Conservation (phyloP, 2,329 filamentous ascomycete genomes). For the Epichloe hybrida region DNA sequence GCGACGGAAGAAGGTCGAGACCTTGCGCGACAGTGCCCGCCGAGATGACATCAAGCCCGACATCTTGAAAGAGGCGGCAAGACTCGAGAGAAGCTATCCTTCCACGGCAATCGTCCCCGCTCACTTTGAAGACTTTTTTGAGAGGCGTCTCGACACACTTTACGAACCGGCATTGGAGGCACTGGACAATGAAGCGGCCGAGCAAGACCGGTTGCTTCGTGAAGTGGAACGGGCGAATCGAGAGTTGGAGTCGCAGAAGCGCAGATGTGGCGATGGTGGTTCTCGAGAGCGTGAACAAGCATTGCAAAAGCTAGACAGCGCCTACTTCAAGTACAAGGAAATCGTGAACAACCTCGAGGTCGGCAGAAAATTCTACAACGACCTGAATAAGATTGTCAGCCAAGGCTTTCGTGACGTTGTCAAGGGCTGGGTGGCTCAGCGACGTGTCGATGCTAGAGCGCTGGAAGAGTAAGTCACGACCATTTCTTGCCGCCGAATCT, state of each 20-base stretch:
- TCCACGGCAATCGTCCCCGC: constrained; percentile 73
- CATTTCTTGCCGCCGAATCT: not conserved
- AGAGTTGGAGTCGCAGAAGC: constrained; percentile 60
- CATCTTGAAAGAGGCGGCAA: constrained; percentile 68
- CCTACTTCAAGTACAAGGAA: constrained; percentile 93
- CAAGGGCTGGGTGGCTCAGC: constrained; percentile 64
- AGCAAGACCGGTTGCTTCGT: constrained; percentile 59
- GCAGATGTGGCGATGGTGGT: constrained; percentile 45
- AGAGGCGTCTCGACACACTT: constrained; percentile 56
- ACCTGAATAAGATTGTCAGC: constrained; percentile 75
- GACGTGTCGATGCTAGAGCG: constrained; percentile 66
- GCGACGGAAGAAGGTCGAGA: constrained; percentile 65
- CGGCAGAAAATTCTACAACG: constrained; percentile 93
- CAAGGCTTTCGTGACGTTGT: constrained; percentile 65
- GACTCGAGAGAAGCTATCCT: constrained; percentile 74
- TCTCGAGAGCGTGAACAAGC: constrained; percentile 69
- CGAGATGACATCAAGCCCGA: constrained; percentile 81
- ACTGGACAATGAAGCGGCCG: constrained; percentile 55
- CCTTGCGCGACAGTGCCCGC: constrained; percentile 63
- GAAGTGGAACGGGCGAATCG: constrained; percentile 64
- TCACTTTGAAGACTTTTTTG: constrained; percentile 87
- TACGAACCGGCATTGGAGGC: constrained; percentile 70
- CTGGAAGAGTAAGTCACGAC: constrained; percentile 54
- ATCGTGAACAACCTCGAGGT: constrained; percentile 84
- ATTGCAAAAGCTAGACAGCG: constrained; percentile 76